Evolutionary conservation across 2,329 filamentous ascomycete genomes (phyloP).

Genomic region (Pseudogymnoascus sp.): DNA sequence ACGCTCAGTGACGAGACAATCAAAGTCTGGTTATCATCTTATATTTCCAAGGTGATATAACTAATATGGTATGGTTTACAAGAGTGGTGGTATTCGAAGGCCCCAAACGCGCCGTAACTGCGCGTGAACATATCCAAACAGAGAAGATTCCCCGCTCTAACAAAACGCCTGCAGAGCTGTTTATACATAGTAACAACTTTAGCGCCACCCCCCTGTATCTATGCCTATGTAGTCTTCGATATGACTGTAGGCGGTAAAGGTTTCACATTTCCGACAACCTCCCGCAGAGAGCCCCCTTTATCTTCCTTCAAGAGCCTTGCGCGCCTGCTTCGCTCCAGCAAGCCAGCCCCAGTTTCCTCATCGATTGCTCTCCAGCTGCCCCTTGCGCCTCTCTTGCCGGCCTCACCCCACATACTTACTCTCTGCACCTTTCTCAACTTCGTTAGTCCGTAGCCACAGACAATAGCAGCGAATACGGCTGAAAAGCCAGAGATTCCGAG

Average conservation of each 20-base stretch:
- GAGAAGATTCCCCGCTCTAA: constrained; percentile 2
- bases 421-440: constrained; percentile 82
- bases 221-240: not conserved
- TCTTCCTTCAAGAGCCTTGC: constrained; percentile 15
- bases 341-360: constrained; percentile 15
- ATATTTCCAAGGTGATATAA: constrained; percentile 3
- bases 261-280: constrained; percentile 1
- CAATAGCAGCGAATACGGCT: constrained; percentile 63
- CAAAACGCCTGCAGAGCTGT: constrained; percentile 2
- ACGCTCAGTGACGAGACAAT: not conserved
- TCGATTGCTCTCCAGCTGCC: constrained; percentile 19
- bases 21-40: not conserved
- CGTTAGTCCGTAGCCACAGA: constrained; percentile 75
- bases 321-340: constrained; percentile 21
- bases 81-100: constrained; percentile 6
- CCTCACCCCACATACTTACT: constrained; percentile 65
- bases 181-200: constrained; percentile 3
- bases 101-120: not conserved
- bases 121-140: not conserved
- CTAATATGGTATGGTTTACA: constrained; percentile 5
- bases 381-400: constrained; percentile 21
- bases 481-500: constrained; percentile 65
- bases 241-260: constrained; percentile 5
- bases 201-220: not conserved
- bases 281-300: not conserved